Evolutionary conservation across 1,284 basidiomycete genomes (phyloP).

Genomic region (Cryptococcus maquisensis): DNA sequence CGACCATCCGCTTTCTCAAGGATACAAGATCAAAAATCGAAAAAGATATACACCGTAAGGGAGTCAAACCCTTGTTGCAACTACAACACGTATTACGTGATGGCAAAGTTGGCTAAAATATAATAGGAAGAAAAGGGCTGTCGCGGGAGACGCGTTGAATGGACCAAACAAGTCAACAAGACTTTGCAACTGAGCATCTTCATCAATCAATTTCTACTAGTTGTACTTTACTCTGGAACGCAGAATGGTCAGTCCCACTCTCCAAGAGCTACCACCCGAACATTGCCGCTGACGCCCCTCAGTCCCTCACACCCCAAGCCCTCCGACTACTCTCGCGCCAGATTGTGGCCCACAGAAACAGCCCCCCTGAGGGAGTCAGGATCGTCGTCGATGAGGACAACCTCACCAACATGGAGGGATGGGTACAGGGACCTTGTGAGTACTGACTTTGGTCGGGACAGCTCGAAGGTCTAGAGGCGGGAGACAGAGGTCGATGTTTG

Average conservation of each 20-base stretch:
- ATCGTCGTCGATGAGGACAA: conserved; percentile 75
- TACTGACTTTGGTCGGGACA: not conserved
- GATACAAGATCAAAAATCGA: no score
- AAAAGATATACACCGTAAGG: conserved; percentile 32
- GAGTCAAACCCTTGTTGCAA: conserved; percentile 36
- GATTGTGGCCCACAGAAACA: conserved; percentile 68
- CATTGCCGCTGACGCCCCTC: conserved; percentile 33
- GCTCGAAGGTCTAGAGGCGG: not conserved
- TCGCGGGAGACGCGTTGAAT: no score
- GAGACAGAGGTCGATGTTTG: not conserved
- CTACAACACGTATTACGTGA: no score
- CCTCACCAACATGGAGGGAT: conserved; percentile 43
- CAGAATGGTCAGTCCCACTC: no score
- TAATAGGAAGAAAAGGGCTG: no score
- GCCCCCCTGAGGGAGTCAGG: conserved; percentile 82
- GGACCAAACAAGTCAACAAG: no score
- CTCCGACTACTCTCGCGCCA: conserved; percentile 67
- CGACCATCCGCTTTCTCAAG: no score
- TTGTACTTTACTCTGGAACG: no score
- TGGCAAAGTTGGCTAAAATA: no score
- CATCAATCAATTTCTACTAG: no score
- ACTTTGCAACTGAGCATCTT: no score
- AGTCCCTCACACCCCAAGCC: conserved; percentile 48
- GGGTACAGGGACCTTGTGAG: conserved; percentile 47
- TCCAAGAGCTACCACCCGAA: no score